A percentile compares a stretch with the other conserved stretches of the same genome.
Conservation (phyloP, 192 early-diverging fungal species). For the Spizellomyces punctatus region DNA sequence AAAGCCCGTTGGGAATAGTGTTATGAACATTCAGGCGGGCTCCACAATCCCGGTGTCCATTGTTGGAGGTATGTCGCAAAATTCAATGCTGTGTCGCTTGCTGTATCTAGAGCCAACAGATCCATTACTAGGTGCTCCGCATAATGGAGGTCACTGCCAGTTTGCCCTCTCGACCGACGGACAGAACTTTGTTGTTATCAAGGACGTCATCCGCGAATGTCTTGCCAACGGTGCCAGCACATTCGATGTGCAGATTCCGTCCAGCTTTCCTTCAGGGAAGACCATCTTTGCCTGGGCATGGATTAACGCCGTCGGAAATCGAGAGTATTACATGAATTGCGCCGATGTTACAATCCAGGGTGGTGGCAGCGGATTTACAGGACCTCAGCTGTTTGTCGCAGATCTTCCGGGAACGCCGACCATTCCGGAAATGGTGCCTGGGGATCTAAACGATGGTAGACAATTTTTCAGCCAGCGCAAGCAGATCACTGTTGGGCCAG, state of each 20-base stretch:
- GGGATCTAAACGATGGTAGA: neutral
- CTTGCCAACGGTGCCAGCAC: slow-evolving; percentile 35
- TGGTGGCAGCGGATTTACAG: slow-evolving; percentile 30
- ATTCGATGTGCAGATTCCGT: slow-evolving; percentile 56
- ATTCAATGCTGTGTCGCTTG: too few relatives aligned
- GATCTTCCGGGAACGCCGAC: slow-evolving; percentile 21
- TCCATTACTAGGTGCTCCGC: slow-evolving; percentile 17
- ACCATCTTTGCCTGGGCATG: slow-evolving; percentile 68
- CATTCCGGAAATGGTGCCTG: neutral
- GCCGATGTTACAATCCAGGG: slow-evolving; percentile 60
- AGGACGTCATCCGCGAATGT: slow-evolving; percentile 59
- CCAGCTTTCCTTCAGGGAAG: slow-evolving; percentile 48
- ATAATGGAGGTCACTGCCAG: slow-evolving; percentile 71
- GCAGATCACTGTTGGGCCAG: neutral
- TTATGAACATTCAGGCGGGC: slow-evolving; percentile 17
- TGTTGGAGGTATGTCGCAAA: neutral
- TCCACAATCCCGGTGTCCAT: slow-evolving; percentile 7
- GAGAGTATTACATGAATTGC: slow-evolving; percentile 71
- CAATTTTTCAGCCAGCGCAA: neutral
- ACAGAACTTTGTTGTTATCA: slow-evolving; percentile 65
- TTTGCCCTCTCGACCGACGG: slow-evolving; percentile 69
- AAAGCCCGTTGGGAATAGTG: slow-evolving; percentile 5
- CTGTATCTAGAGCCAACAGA: too few relatives aligned
- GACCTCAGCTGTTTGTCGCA: slow-evolving; percentile 34
- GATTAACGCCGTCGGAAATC: slow-evolving; percentile 69